Evolutionary conservation across 1,139 yeast genomes (phyloP), one percentile per base, ranked within the genome.

Genomic region (Protomyces inouyei): DNA sequence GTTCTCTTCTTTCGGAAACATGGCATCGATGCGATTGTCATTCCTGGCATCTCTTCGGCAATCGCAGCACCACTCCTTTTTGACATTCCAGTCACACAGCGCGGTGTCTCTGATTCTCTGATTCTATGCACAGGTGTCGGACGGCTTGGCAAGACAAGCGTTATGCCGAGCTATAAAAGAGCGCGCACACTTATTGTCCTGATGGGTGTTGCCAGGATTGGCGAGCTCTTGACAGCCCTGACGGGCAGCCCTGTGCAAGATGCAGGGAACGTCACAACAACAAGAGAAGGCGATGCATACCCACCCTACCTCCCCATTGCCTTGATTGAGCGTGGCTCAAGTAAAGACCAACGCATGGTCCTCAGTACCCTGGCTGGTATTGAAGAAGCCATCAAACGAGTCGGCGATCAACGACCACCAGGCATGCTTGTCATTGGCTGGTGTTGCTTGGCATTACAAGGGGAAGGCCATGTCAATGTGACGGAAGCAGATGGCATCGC

Each of bases 51-150:
- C 65, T 87, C 97, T 1, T 89, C 97, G 3, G 95, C 97, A 0
- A 80, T 93, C 61, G 90, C 96, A 0, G 95, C 97, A 0, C 92
- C 97, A 0, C 85, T 89, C n/a, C 80, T 85, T 55, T 86, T 96
- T 0, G 81, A 84, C 64, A 88, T 92, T 52, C 96, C 98, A 0
- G 91, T 95, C 14, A 93, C 98, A 0, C 97, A 91, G 72, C 79
- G 98, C 68, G 95, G 88, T 55, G 92, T 89, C 1, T 90, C 96
- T 2, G 98, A 92, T 74, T 97, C 92, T 75, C 92, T 92, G 1
- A 80, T 92, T 64, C 85, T 93, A 36, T 90, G 97, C 74, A 93
- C 98, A 0, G 98, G 98, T 10, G 91, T 97, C 0, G 98, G 97
- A 0, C 83, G 95, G 66, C 84, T 87, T 48, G 98, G 98, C 2